Base-by-base conservation (phyloP, 148 eudicot genomes). In the Arctostaphylos glauca region DNA sequence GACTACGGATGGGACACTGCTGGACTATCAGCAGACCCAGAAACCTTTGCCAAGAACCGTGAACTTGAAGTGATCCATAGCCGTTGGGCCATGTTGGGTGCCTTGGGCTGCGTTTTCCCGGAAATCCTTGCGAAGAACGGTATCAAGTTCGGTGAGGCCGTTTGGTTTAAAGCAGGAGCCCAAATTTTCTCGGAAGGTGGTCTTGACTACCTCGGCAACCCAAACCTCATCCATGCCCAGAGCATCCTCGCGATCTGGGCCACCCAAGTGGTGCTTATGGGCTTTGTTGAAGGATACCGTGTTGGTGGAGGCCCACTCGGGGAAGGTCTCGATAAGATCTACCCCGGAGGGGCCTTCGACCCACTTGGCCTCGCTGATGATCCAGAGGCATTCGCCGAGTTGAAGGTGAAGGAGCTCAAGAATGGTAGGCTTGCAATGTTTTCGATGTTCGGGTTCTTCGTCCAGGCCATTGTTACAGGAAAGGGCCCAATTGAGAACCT, bases 371-470 rank as follows among this genome's bases (percentile, higher is more conserved):
- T 85, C 41, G 87, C 87, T 52, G 87, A 85, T 74, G 87, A 85
- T 16, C 87, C 87, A 8, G 87, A 85, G 25, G 84, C 87, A 3
- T 85, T 85, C 25, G 85, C 87, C 3, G 87, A 85, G 76, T 67
- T 85, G 82, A 85, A 85, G 82, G 87, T 85, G 46, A 85, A 85
- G 84, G 87, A 85, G 87, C 43, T 85, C 25, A 84, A 84, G 86
- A 84, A 84, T 49, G 86, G 86, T 12, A 53, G 86, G 58, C 80
- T 85, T 18, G 87, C 87, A 3, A 85, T 85, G 87, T 85, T 85
- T 74, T 85, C 87, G 4, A 85, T 85, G 87, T 85, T 85, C 41
- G 87, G 87, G 38, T 85, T 85, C 82, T 85, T 85, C 41, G 87
- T 85, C 31, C 87, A 85, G 48, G 87, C 87, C 76, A 85, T 85